Conservation (phyloP, 768 basidiomycete species). For the Termitomyces eurrhizus region DNA sequence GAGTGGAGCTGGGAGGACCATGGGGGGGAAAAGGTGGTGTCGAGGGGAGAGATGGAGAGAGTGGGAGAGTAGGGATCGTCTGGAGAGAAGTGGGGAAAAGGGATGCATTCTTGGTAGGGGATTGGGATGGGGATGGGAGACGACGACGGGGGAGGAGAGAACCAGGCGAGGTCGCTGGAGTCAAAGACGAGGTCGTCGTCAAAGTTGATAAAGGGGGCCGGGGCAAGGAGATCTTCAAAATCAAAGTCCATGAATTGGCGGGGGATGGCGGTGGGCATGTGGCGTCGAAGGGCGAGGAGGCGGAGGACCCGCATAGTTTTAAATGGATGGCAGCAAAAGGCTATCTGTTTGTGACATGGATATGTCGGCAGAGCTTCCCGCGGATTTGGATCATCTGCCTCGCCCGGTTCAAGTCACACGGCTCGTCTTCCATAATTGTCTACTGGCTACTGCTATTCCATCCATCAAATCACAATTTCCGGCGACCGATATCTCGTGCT, state of each 20-base stretch:
- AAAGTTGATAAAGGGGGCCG: conserved; percentile 30
- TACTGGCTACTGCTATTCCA: background rate
- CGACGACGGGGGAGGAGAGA: conserved; percentile 43
- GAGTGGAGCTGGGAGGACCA: conserved; percentile 71
- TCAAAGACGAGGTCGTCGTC: conserved; percentile 30
- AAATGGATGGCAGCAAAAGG: conserved; percentile 34
- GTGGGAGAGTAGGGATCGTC: conserved; percentile 40
- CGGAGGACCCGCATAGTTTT: conserved; percentile 28
- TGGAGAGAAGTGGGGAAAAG: conserved; percentile 47
- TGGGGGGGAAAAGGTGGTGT: conserved; percentile 54
- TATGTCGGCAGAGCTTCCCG: conserved; percentile 5
- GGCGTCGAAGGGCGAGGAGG: conserved; percentile 22
- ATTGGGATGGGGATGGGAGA: conserved; percentile 66
- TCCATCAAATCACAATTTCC: conserved; percentile 32
- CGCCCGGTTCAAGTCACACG: background rate
- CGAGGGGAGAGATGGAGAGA: conserved; percentile 60
- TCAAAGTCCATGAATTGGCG: conserved; percentile 48
- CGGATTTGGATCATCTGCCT: background rate
- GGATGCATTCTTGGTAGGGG: conserved; percentile 44
- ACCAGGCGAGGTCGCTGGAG: conserved; percentile 47
- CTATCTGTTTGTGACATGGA: conserved; percentile 5
- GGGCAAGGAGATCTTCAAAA: conserved; percentile 43
- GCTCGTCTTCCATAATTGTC: conserved; percentile 4
- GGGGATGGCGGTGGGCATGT: conserved; percentile 37
- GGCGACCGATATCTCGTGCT: conserved; percentile 62